These are phyloP conservation scores for Candida corydali DNA, from an alignment of 805 yeast species.

Conservation along the genomic window DNA sequence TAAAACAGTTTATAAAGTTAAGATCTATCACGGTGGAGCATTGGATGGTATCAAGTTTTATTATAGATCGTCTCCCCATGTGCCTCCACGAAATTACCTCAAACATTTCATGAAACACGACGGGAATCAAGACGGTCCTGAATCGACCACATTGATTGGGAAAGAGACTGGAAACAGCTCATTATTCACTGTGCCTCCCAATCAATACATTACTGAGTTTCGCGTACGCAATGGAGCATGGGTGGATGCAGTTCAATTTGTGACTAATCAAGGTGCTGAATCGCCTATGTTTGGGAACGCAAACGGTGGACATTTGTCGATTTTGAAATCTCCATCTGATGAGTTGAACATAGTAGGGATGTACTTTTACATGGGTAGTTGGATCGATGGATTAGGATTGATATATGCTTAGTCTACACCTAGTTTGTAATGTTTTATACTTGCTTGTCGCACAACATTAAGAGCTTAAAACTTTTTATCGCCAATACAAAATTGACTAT, in stretches of 20 bases:
- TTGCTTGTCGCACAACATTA: too few species aligned
- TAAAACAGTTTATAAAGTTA: constrained; percentile 42
- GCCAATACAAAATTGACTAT: too few species aligned
- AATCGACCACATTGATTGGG: constrained; percentile 39
- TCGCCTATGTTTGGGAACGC: constrained; percentile 63
- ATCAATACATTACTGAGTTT: constrained; percentile 60
- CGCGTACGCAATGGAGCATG: constrained; percentile 75
- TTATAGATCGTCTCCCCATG: constrained; percentile 28
- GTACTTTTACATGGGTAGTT: constrained; percentile 60
- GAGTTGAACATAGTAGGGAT: constrained; percentile 64
- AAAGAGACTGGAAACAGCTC: constrained; percentile 47
- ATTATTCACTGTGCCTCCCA: constrained; percentile 52
- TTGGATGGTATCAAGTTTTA: constrained; percentile 75
- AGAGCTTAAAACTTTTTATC: too few species aligned
- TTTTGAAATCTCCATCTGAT: constrained; percentile 55
- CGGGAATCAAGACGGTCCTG: constrained; percentile 2
- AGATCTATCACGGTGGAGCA: constrained; percentile 72
- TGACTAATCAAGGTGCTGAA: constrained; percentile 52
- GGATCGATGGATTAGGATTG: constrained; percentile 76
- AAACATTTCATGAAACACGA: constrained; percentile 18
- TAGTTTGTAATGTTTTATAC: background rate
- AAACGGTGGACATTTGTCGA: constrained; percentile 56
- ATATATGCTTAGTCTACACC: constrained; percentile 48
- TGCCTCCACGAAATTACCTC: constrained; percentile 46
- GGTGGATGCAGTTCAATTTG: constrained; percentile 82